Percentiles rank a stretch among this genome's conserved stretches.
Conservation (phyloP, 192 early-diverging fungal species). For the Backusella macrospora region DNA sequence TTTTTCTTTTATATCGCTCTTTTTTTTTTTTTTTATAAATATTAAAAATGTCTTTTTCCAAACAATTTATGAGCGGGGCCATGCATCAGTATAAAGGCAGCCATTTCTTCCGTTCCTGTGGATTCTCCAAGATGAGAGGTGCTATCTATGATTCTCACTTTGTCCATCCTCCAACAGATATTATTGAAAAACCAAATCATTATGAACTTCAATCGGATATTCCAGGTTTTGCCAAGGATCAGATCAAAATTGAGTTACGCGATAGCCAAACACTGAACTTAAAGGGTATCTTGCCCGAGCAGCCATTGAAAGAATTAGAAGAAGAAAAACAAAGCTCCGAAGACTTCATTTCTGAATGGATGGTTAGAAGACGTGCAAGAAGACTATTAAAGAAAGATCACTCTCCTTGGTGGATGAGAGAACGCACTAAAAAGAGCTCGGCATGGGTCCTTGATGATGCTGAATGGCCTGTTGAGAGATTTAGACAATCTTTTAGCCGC, state of each 20-base stretch:
- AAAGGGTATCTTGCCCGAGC: background rate
- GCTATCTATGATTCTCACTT: background rate
- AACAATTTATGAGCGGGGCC: background rate
- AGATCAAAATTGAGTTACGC: constrained; percentile 2
- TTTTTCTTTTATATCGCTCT: background rate
- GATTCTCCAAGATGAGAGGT: background rate
- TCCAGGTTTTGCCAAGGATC: background rate
- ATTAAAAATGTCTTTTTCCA: constrained; percentile 7
- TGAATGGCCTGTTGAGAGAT: background rate
- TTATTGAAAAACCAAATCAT: constrained; percentile 5
- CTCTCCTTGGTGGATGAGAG: constrained; percentile 5
- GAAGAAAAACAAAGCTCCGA: background rate
- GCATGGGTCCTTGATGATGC: constrained; percentile 5
- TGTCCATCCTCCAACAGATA: constrained; percentile 1
- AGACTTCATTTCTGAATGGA: background rate
- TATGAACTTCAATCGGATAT: background rate
- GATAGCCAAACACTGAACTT: background rate
- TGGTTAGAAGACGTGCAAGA: background rate
- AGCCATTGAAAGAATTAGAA: background rate
- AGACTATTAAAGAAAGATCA: background rate
- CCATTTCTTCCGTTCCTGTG: background rate
- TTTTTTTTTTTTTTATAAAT: background rate
- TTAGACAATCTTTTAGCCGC: background rate
- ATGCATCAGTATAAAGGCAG: background rate
- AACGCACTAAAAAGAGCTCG: background rate